Evolutionary conservation across 352 stramenopile species (phyloP).

Genomic region (Thraustochytrium sp.): DNA sequence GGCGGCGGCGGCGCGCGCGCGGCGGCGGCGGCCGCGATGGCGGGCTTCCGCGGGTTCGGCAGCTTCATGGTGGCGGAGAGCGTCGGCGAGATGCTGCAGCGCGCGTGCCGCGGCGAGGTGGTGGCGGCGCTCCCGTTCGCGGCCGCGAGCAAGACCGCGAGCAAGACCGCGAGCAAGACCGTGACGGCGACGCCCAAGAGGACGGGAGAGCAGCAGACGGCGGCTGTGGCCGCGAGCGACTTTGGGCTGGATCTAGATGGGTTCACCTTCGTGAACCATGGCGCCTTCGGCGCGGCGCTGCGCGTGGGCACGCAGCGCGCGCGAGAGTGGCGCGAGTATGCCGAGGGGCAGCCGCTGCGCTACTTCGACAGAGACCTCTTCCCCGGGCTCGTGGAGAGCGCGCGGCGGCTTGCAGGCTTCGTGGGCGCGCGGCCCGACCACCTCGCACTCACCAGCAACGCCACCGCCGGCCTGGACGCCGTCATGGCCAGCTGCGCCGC

Average conservation of each 20-base stretch:
- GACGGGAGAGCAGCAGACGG: background rate
- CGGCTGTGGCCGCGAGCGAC: background rate
- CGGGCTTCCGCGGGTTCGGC: background rate
- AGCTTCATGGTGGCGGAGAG: constrained; percentile 20
- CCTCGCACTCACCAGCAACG: constrained; percentile 74
- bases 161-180: too few species aligned
- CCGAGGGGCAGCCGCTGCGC: constrained; percentile 77
- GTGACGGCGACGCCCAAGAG: too few species aligned
- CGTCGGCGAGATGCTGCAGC: background rate
- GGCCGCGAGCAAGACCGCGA: background rate
- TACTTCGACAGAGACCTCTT: constrained; percentile 87
- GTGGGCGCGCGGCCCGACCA: constrained; percentile 57
- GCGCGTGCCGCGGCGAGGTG: background rate
- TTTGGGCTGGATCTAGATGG: constrained; percentile 10
- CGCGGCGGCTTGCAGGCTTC: constrained; percentile 67
- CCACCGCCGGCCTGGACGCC: constrained; percentile 77
- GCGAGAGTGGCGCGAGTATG: constrained; percentile 64
- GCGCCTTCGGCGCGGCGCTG: constrained; percentile 77
- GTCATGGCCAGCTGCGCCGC: constrained; percentile 53
- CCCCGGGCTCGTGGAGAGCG: constrained; percentile 69
- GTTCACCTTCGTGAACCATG: constrained; percentile 80
- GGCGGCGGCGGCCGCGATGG: background rate
- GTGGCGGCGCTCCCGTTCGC: background rate
- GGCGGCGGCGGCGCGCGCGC: too few species aligned
- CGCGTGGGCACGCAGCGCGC: constrained; percentile 63